Evolutionary conservation across 2,329 filamentous ascomycete species (phyloP), one percentile per base, ranked within the genome.

Genomic region (Penicillium sp.): DNA sequence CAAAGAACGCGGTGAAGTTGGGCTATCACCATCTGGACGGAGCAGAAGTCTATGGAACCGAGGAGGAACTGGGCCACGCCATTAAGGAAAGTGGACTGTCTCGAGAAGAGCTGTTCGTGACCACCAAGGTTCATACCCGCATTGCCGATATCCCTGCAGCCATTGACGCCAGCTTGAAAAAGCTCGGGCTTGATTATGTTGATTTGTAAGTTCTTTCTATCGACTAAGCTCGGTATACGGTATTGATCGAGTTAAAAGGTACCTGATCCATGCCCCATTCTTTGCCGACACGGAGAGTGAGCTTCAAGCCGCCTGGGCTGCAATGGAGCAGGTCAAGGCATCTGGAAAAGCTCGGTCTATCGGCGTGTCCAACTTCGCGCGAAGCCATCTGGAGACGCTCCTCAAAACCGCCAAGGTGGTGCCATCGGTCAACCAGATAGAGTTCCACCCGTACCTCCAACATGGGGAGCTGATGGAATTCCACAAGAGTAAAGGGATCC

Each of bases 11-110:
- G 3, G 79, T 84, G 49, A 73, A 74, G 41, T 61, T 83, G 2
- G 82, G 81, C 12, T 86, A 82, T 61, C 69, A 73, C 18, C 83
- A 86, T 59, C 71, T 86, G 8, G 83, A 87, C 64, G 79, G 81
- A 23, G 82, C 83, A 6, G 81, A 84, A 63, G 67, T 77, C 59
- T 79, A 79, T 57, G 66, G 68, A 18, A 79, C 73, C 1, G 77
- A 80, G 57, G 53, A 55, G 15, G 77, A 79, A 53, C 56, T 78
- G 23, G 77, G 77, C 0, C 54, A 69, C 13, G 76, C 75, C 0
- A 77, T 80, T 55, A 70, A 73, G 45, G 72, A 77, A 50, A 72
- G 70, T 53, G 68, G 70, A 3, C 56, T 78, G 2, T 59, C 71
- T 10, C 71, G 77, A 27, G 70, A 76, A n/a, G 66, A 77, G 47